These are phyloP conservation scores for Viola pubescens DNA, from an alignment of 441 rosid genomes.

Conservation along the genomic window DNA sequence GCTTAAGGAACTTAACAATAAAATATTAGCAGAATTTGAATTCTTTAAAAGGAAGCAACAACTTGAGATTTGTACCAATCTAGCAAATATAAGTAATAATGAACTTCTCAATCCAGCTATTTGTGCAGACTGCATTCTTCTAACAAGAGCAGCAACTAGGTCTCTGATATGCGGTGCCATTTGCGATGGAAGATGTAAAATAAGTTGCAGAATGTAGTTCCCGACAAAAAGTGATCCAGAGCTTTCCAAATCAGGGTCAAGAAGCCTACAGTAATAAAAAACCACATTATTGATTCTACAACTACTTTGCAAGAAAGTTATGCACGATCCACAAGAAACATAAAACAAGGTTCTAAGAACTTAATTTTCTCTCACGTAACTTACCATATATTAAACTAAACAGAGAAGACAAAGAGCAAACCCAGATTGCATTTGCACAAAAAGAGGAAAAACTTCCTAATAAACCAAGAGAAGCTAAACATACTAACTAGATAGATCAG, in stretches of 20 bases:
- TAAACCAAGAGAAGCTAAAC: no score
- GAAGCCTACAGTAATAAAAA: slow-evolving; percentile 53
- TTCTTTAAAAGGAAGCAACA: slow-evolving; percentile 2
- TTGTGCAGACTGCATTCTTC: slow-evolving; percentile 82
- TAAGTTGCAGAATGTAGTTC: slow-evolving; percentile 79
- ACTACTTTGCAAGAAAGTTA: no score
- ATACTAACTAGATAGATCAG: no score
- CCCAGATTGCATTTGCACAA: no score
- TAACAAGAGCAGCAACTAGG: slow-evolving; percentile 78
- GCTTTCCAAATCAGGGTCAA: slow-evolving; percentile 79
- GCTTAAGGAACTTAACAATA: not conserved
- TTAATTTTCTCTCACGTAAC: no score
- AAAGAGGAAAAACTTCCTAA: no score
- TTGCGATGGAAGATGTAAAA: slow-evolving; percentile 81
- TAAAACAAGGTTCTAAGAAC: no score
- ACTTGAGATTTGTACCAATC: slow-evolving; percentile 51
- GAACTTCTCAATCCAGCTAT: slow-evolving; percentile 71
- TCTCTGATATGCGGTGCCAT: slow-evolving; percentile 76
- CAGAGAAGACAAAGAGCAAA: no score
- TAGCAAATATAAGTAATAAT: slow-evolving; percentile 75
- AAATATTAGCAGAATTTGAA: not conserved
- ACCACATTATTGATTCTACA: no score
- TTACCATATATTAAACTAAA: no score
- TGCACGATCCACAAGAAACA: no score
- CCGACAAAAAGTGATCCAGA: slow-evolving; percentile 97